Conservation (phyloP, 2,329 filamentous ascomycete species). For the Cryphonectria japonica region DNA sequence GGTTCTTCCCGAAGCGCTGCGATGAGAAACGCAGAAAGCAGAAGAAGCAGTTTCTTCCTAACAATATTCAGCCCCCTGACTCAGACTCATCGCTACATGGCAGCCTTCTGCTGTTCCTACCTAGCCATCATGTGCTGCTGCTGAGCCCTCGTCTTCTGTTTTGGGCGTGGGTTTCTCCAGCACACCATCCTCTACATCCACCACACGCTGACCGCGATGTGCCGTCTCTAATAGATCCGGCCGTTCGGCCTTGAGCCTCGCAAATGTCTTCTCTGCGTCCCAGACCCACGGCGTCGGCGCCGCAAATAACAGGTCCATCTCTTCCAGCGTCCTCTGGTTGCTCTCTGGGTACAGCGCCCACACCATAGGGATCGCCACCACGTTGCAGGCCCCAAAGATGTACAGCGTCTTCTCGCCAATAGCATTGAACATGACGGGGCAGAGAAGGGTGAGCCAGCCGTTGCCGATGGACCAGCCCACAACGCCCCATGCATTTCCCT, state of each 20-base stretch:
- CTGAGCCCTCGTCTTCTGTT: not conserved
- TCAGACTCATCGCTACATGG: not conserved
- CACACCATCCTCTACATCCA: constrained; percentile 36
- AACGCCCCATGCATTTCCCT: constrained; percentile 77
- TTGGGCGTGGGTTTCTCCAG: not conserved
- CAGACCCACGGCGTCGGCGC: constrained; percentile 39
- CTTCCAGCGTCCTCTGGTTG: constrained; percentile 73
- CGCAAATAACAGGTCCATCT: constrained; percentile 75
- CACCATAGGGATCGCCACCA: constrained; percentile 68
- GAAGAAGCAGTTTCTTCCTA: not conserved
- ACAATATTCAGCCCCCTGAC: too few species aligned
- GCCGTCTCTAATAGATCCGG: constrained; percentile 28
- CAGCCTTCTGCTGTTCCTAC: not conserved
- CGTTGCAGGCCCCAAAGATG: constrained; percentile 71
- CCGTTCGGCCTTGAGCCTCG: constrained; percentile 31
- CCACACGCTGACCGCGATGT: not conserved
- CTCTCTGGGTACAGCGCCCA: constrained; percentile 77
- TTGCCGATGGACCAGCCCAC: constrained; percentile 79
- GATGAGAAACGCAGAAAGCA: not conserved
- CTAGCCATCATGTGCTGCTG: not conserved
- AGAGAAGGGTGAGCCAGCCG: constrained; percentile 45
- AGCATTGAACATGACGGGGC: constrained; percentile 63
- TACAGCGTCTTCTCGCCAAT: constrained; percentile 74
- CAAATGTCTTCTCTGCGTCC: constrained; percentile 32
- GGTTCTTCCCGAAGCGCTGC: not conserved